phyloP scores from a whole-genome alignment of 75 land plant genomes.

The Cupressus sempervirens region DNA sequence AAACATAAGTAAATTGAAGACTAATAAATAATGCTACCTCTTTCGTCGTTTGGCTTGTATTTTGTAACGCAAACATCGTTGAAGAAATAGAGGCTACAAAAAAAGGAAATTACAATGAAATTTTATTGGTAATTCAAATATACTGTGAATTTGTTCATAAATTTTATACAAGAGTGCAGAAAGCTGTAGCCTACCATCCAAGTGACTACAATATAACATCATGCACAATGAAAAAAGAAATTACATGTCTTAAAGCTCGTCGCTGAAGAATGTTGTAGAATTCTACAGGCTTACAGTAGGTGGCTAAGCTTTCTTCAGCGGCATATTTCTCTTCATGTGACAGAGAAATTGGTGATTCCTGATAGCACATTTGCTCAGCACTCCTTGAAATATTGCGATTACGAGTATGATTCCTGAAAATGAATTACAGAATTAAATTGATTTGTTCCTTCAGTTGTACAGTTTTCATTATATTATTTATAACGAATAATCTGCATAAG shows the following conservation, averaged over 20 bases:
- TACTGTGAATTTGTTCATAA: background rate
- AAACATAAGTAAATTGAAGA: background rate
- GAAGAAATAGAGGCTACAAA: conserved; percentile 86
- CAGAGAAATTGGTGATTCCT: conserved; percentile 36
- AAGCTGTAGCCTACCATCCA: background rate
- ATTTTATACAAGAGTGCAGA: background rate
- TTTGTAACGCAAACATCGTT: conserved; percentile 84
- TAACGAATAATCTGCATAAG: background rate
- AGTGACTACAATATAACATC: background rate
- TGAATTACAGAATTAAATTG: background rate
- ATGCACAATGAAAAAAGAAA: background rate
- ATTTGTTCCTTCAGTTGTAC: background rate
- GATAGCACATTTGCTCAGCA: conserved; percentile 52
- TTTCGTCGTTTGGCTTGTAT: conserved; percentile 66
- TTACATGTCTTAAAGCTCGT: conserved; percentile 62
- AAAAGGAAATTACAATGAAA: background rate
- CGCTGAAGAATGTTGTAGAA: conserved; percentile 83
- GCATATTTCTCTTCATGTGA: conserved; percentile 63
- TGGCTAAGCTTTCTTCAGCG: conserved; percentile 77
- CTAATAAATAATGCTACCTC: conserved; percentile 44
- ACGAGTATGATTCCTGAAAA: conserved; percentile 20
- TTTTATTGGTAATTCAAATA: background rate
- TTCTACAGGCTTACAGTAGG: conserved; percentile 92
- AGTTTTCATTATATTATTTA: background rate
- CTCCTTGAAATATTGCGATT: conserved; percentile 39